Evolutionary conservation across 768 basidiomycete species (phyloP).

Genomic region (Pholiota molesta): DNA sequence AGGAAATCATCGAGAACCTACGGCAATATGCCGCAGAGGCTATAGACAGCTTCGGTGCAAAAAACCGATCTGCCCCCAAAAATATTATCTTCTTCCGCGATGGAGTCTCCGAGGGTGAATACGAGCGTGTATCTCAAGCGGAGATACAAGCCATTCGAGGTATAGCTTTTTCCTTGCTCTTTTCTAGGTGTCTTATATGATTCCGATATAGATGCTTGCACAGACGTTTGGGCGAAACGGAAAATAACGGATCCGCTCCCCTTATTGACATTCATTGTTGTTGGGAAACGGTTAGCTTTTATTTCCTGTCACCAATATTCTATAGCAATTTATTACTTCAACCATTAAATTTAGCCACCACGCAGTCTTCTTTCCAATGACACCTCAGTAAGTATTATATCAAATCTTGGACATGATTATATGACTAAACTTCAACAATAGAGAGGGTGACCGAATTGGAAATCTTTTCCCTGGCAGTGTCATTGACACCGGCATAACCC

Average conservation of each 20-base stretch:
- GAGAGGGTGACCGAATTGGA: constrained; percentile 31
- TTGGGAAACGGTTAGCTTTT: constrained; percentile 65
- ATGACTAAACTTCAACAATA: too few species aligned
- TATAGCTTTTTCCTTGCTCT: constrained; percentile 21
- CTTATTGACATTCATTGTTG: constrained; percentile 55
- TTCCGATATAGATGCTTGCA: constrained; percentile 15
- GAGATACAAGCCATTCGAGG: constrained; percentile 54
- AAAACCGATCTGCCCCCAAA: constrained; percentile 19
- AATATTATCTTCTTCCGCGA: constrained; percentile 51
- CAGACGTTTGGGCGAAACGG: constrained; percentile 13
- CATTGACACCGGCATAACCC: constrained; percentile 42
- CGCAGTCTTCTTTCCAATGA: constrained; percentile 31
- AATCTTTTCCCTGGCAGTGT: constrained; percentile 58
- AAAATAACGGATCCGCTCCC: constrained; percentile 32
- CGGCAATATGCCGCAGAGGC: constrained; percentile 19
- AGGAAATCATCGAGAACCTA: constrained; percentile 50
- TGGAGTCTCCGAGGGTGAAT: constrained; percentile 49
- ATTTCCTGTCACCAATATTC: constrained; percentile 44
- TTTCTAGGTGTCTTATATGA: neutral
- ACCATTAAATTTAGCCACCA: constrained; percentile 22
- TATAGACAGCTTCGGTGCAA: constrained; percentile 20
- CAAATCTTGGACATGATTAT: neutral
- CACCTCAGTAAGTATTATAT: neutral
- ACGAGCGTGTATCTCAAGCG: constrained; percentile 31
- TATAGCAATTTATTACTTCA: neutral